These are phyloP conservation scores for Pleurotus eryngii DNA, from an alignment of 768 basidiomycete genomes.

Conservation along the genomic window DNA sequence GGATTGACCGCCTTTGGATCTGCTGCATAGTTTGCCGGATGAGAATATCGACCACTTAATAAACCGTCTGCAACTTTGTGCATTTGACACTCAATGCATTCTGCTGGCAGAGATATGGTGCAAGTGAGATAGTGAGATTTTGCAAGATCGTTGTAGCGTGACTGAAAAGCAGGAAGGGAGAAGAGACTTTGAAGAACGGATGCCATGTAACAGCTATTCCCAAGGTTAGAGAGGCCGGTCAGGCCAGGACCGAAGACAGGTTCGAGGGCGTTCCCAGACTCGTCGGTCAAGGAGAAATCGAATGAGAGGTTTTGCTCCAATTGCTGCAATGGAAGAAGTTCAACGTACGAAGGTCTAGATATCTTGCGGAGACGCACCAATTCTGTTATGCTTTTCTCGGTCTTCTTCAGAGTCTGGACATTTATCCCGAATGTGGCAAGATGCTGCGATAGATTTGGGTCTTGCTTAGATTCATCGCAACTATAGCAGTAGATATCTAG, in stretches of 20 bases:
- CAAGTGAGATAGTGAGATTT: constrained; percentile 62
- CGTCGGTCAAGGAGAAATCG: constrained; percentile 87
- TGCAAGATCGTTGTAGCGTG: constrained; percentile 61
- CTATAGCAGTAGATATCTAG: constrained; percentile 91
- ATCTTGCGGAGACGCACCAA: constrained; percentile 46
- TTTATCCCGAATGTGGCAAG: constrained; percentile 85
- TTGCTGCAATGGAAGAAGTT: constrained; percentile 51
- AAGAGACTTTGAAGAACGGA: constrained; percentile 88
- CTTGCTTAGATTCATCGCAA: constrained; percentile 80
- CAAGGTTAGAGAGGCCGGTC: constrained; percentile 89
- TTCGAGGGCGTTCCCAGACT: constrained; percentile 83
- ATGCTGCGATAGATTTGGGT: constrained; percentile 72
- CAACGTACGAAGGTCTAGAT: background rate
- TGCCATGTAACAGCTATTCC: constrained; percentile 99
- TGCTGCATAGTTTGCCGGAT: constrained; percentile 21
- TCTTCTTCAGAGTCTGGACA: constrained; percentile 77
- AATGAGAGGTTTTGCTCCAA: constrained; percentile 95
- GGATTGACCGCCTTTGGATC: constrained; percentile 88
- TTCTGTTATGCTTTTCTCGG: constrained; percentile 96
- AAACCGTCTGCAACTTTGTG: constrained; percentile 90
- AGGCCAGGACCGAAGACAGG: constrained; percentile 87
- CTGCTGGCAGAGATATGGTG: constrained; percentile 87
- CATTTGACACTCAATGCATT: constrained; percentile 88
- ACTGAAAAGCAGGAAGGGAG: constrained; percentile 72
- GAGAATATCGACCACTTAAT: constrained; percentile 87